Evolutionary conservation across 805 yeast species (phyloP).

Genomic region (Wickerhamiella kazuoi): DNA sequence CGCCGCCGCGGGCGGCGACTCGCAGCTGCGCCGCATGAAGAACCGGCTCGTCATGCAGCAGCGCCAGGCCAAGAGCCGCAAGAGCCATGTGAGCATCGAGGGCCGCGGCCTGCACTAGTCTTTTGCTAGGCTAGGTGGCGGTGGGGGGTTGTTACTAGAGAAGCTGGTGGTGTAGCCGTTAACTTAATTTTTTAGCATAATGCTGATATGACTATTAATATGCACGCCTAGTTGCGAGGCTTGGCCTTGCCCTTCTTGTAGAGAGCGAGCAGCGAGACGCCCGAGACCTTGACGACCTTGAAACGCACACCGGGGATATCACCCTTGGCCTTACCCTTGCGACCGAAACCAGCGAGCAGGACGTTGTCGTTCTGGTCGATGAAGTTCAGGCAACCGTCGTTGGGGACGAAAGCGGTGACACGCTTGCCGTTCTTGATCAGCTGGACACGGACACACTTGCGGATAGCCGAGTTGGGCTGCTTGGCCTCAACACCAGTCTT

Average conservation of each 20-base stretch:
- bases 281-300: constrained; percentile 99
- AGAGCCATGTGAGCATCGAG: constrained; percentile 65
- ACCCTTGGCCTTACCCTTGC: constrained; percentile 99
- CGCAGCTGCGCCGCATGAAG: constrained; percentile 64
- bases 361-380: constrained; percentile 99
- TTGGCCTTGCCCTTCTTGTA: constrained; percentile 99
- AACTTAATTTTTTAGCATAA: neutral
- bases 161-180: too few relatives aligned
- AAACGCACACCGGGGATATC: constrained; percentile 99
- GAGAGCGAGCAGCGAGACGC: constrained; percentile 98
- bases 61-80: constrained; percentile 28
- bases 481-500: constrained; percentile 99
- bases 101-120: constrained; percentile 30
- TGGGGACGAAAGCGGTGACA: constrained; percentile 99
- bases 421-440: constrained; percentile 99
- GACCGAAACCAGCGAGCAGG: constrained; percentile 99
- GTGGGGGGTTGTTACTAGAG: too few relatives aligned
- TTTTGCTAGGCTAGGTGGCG: too few relatives aligned
- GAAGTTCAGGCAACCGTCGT: constrained; percentile 99
- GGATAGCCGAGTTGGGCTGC: constrained; percentile 99
- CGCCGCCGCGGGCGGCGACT: constrained; percentile 42
- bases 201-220: constrained; percentile 1
- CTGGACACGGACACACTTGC: constrained; percentile 99
- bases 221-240: constrained; percentile 78
- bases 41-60: constrained; percentile 34